phyloP scores from a whole-genome alignment of 306 rosid genomes.

The Rosa chinensis region DNA sequence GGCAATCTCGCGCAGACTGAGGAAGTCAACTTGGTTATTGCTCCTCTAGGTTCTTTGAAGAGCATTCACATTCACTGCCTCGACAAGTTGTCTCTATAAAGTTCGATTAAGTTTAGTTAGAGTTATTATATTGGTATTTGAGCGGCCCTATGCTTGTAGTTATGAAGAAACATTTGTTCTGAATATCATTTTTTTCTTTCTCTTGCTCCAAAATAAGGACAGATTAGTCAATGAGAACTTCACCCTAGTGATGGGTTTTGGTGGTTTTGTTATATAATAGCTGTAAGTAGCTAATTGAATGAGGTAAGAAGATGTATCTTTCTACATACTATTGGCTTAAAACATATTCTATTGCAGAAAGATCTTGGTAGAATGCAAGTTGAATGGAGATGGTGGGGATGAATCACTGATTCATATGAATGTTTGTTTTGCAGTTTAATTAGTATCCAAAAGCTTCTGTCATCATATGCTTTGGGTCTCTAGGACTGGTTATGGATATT shows the following conservation, averaged over 20 bases:
- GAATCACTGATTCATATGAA: no score
- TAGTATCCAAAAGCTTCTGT: no score
- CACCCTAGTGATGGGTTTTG: not conserved
- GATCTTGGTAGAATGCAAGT: not conserved
- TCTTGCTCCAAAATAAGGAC: conserved; percentile 8
- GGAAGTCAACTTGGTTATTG: not conserved
- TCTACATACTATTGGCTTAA: not conserved
- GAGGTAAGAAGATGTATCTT: not conserved
- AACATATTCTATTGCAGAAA: not conserved
- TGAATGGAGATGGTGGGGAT: no score
- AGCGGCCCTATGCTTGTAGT: conserved; percentile 4
- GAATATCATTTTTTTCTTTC: not conserved
- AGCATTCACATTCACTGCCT: not conserved
- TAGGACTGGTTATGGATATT: no score
- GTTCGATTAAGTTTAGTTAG: not conserved
- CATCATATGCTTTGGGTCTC: no score
- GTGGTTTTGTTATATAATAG: not conserved
- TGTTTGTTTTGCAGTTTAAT: no score
- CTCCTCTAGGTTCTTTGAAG: conserved; percentile 7
- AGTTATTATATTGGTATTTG: conserved; percentile 3
- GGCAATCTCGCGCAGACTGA: conserved; percentile 75
- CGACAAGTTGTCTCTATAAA: conserved; percentile 11
- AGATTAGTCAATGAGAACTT: conserved; percentile 10
- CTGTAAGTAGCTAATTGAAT: not conserved
- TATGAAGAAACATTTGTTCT: conserved; percentile 6